These are phyloP conservation scores for Carex parvula DNA, from an alignment of 176 grass and related monocot genomes.

Conservation along the genomic window DNA sequence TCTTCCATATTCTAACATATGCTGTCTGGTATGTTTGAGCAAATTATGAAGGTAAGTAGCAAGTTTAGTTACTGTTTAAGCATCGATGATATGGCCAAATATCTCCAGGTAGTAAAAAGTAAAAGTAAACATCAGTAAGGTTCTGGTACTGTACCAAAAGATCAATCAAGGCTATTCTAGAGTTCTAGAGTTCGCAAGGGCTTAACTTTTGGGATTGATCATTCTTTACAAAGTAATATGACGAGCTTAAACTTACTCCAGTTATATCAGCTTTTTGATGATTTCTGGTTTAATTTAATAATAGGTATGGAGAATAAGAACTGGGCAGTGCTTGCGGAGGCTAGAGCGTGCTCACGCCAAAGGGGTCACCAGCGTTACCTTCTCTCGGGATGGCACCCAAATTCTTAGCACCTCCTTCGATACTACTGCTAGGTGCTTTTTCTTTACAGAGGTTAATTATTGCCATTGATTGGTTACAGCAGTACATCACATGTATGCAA, in stretches of 20 bases:
- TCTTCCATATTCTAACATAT: not conserved
- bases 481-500: not conserved
- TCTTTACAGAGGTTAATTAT: constrained; percentile 8
- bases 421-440: constrained; percentile 72
- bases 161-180: constrained; percentile 3
- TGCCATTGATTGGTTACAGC: not conserved
- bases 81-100: not conserved
- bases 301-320: constrained; percentile 97
- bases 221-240: not conserved
- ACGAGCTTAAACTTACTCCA: not conserved
- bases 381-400: constrained; percentile 93
- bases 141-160: not conserved
- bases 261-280: not conserved
- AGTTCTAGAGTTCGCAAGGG: not conserved
- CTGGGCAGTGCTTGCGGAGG: constrained; percentile 85
- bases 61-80: not conserved
- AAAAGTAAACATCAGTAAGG: not conserved
- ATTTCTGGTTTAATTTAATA: constrained; percentile 9
- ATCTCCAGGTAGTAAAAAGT: not conserved
- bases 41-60: not conserved
- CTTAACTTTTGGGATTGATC: not conserved
- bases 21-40: not conserved
- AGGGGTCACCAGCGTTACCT: constrained; percentile 93
- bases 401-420: constrained; percentile 97
- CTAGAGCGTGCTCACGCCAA: constrained; percentile 74